Evolutionary conservation across 768 basidiomycete species (phyloP).

Genomic region (Auriscalpium vulgare): DNA sequence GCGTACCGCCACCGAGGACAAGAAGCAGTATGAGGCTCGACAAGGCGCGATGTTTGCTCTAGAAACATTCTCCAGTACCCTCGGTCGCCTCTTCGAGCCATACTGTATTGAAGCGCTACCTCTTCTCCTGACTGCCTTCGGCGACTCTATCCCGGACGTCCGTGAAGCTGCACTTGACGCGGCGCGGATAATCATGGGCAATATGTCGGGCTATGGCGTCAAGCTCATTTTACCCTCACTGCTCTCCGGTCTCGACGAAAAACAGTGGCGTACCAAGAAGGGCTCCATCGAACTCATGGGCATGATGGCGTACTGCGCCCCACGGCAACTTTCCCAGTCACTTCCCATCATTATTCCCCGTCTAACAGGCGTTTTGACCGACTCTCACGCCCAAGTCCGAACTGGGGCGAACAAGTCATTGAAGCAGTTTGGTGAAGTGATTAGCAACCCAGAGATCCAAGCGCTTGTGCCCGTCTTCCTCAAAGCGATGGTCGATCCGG

Average conservation of each 20-base stretch:
- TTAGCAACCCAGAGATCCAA: conserved; percentile 95
- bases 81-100: conserved; percentile 90
- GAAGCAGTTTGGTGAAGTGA: conserved; percentile 97
- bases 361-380: conserved; percentile 90
- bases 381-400: conserved; percentile 95
- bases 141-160: conserved; percentile 80
- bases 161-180: conserved; percentile 92
- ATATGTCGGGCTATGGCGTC: conserved; percentile 90
- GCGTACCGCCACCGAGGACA: conserved; percentile 74
- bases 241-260: conserved; percentile 88
- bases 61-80: conserved; percentile 79
- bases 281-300: conserved; percentile 95
- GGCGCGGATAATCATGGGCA: conserved; percentile 89
- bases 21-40: conserved; percentile 77
- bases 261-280: conserved; percentile 97
- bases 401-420: conserved; percentile 88
- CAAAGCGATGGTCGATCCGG: conserved; percentile 93
- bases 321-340: conserved; percentile 87
- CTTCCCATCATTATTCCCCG: conserved; percentile 94
- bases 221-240: conserved; percentile 90
- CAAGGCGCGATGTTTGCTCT: conserved; percentile 95
- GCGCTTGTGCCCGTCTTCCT: conserved; percentile 81
- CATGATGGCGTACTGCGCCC: conserved; percentile 98
- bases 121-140: conserved; percentile 75
- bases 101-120: conserved; percentile 84